These are phyloP conservation scores for Trichoderma aggressivum DNA, from an alignment of 2,329 filamentous ascomycete species.

Conservation along the genomic window DNA sequence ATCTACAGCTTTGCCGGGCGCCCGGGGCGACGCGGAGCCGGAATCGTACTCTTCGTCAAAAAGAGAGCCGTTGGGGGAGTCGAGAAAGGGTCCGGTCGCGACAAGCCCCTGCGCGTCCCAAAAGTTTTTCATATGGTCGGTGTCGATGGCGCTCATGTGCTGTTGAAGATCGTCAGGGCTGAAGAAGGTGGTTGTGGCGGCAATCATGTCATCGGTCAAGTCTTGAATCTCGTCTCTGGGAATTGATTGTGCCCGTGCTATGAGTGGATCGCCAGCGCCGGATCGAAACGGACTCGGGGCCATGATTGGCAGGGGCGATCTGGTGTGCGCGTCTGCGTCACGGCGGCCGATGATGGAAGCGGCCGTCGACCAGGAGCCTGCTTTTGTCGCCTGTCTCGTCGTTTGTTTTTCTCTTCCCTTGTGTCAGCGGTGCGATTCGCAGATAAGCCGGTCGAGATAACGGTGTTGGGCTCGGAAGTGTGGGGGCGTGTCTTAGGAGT, in stretches of 20 bases:
- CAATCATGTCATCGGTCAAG: constrained; percentile 38
- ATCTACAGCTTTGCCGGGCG: constrained; percentile 42
- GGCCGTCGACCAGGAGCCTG: neutral
- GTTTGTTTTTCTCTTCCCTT: neutral
- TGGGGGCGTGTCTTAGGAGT: constrained; percentile 7
- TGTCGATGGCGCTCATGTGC: constrained; percentile 31
- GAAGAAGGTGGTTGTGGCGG: constrained; percentile 33
- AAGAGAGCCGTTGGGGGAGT: constrained; percentile 42
- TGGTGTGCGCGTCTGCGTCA: constrained; percentile 22
- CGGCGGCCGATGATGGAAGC: constrained; percentile 4
- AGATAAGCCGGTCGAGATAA: neutral
- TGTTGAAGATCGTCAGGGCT: constrained; percentile 38
- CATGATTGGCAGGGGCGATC: constrained; percentile 31
- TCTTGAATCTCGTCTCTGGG: constrained; percentile 38
- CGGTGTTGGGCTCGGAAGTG: constrained; percentile 2
- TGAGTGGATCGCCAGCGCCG: constrained; percentile 38
- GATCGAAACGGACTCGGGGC: constrained; percentile 31
- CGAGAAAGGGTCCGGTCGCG: constrained; percentile 38
- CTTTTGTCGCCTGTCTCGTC: neutral
- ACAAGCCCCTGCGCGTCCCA: constrained; percentile 35
- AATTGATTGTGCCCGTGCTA: constrained; percentile 36
- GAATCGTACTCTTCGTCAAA: constrained; percentile 53
- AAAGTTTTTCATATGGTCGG: constrained; percentile 31
- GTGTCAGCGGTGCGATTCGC: constrained; percentile 7
- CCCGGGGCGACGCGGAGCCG: constrained; percentile 44